Evolutionary conservation across 345 rosid species (phyloP), one percentile per base, ranked within the genome.

Genomic region (Barbarea vulgaris): DNA sequence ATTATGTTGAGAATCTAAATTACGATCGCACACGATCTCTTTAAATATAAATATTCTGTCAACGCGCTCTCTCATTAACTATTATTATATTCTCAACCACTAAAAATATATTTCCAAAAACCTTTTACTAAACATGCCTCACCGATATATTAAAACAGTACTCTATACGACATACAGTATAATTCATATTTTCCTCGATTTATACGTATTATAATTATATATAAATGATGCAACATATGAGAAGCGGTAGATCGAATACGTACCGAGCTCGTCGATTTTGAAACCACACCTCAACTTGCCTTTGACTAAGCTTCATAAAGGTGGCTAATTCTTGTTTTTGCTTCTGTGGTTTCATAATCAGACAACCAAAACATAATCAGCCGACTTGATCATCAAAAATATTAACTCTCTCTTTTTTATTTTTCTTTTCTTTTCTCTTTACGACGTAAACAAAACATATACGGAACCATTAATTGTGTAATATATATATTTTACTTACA

Each of bases 221-320:
- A 42, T 33, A 50, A 24, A 65, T 22, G 11, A 65, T 33, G 59
- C 21, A 57, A 56, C 48, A 50, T 67, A 75, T 21, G 51, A 48
- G 51, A 36, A 50, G 17, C 17, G 34, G 44, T 61, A 54, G 42
- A 44, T 46, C 8, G 22, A 72, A 44, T 18, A 73, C 69, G 58
- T 64, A 89, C 95, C 95, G 85, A 72, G 95, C 95, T 79, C 95
- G 81, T 70, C 95, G 83, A 80, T 89, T 89, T 53, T 89, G 95
- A 78, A 89, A 89, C 95, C 95, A 89, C 24, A 89, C 95, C 82
- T 89, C 95, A 11, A 89, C 91, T 65, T 89, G 95, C 19, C 95
- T 82, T 58, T 89, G 89, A 57, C 88, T 83, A 62, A 89, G 87
- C 79, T 86, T 86, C 78, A 89, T 57, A 67, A 78, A 83, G 34